Evolutionary conservation across 805 yeast species (phyloP), one percentile per base, ranked within the genome.

Genomic region (Grigorovia jiainica): DNA sequence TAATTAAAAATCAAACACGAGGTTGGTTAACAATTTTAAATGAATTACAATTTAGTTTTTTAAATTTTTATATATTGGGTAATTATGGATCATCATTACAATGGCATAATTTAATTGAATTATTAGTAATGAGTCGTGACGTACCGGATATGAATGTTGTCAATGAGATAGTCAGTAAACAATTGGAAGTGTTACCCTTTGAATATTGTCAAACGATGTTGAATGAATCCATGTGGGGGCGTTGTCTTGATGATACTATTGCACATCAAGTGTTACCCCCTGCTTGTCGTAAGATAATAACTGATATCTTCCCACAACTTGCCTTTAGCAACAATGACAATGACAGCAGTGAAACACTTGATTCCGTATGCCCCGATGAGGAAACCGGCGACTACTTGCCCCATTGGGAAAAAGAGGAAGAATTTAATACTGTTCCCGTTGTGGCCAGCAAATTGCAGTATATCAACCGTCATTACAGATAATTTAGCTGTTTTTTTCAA

Each of bases 21-120:
- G 41, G 40, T 21, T 29, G 38, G 10, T 39, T 49, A 48, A 18
- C 67, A 55, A 40, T 49, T 34, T 16, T 78, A 5, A 76, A 76
- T 2, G 87, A 82, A 50, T 52, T 78, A 6, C 76, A 78, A 48
- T 53, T 79, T 17, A 53, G 72, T 2, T 82, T 68, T 45, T 39
- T 78, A 1, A 62, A 72, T 42, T 64, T 71, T 34, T 51, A 77
- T 1, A 49, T 77, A 1, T 64, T 81, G 47, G 84, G 81, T 13
- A 83, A 81, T 55, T 72, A 73, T 51, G 74, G 83, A 16, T 75
- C 81, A 11, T 70, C 76, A 16, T 61, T 73, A 17, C 87, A 81
- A 49, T 82, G 89, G 89, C 66, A 73, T 41, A 66, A 64, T 16
- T 47, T 80, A 29, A 48, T 75, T 10, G 69, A 67, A 37, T 52